Conservation (phyloP, 768 basidiomycete genomes). For the Gloeophyllum trabeum region DNA sequence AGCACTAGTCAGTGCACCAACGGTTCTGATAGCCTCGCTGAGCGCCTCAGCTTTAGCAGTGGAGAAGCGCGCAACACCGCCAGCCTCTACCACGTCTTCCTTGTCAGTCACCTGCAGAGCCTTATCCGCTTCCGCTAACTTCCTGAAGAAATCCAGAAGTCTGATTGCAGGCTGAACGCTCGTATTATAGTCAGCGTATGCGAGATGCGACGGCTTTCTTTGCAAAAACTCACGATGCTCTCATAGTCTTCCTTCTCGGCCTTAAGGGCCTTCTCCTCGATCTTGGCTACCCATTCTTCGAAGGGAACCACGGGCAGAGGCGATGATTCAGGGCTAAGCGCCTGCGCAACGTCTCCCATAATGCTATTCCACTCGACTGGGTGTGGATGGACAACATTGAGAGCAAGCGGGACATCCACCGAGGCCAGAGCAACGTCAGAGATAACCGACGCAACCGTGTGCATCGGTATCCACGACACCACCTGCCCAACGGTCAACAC, state of each 20-base stretch:
- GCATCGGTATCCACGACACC: conserved; percentile 25
- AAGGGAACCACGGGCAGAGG: conserved; percentile 2
- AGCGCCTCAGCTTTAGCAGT: neutral
- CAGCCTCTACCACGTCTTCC: neutral
- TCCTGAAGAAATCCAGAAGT: neutral
- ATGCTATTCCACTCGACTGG: conserved; percentile 19
- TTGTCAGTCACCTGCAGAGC: neutral
- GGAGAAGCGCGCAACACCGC: neutral
- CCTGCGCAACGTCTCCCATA: conserved; percentile 14
- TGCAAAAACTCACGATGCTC: too few species aligned
- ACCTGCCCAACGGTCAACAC: too few species aligned
- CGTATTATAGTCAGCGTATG: too few species aligned
- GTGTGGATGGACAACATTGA: conserved; percentile 28
- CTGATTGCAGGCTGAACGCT: neutral
- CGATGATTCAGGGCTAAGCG: conserved; percentile 8
- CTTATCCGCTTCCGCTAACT: too few species aligned
- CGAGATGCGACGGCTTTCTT: too few species aligned
- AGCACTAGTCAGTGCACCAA: neutral
- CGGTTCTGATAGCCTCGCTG: neutral
- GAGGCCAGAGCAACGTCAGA: conserved; percentile 19
- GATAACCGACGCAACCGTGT: conserved; percentile 20
- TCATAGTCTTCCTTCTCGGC: too few species aligned
- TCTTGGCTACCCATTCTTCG: neutral
- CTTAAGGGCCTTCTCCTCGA: neutral
- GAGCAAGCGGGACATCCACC: conserved; percentile 10